Percentiles rank a stretch among this genome's conserved stretches.
These are phyloP conservation scores for Sphagnum tenellum DNA, from an alignment of 225 moss, liverwort and hornwort genomes.

Conservation along the genomic window DNA sequence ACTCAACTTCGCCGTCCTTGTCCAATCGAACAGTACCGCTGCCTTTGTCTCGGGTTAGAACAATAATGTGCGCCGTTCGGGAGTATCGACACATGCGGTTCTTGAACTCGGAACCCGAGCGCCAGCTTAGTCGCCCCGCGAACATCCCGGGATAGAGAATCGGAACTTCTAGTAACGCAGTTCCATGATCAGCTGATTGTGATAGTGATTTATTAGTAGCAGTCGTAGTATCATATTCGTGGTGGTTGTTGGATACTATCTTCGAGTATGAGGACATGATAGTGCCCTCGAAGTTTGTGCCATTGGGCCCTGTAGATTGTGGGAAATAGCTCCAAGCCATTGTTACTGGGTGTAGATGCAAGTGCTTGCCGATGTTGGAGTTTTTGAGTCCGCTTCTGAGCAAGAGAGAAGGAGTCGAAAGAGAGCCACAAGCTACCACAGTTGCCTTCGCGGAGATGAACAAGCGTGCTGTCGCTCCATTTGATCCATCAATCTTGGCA, in stretches of 20 bases:
- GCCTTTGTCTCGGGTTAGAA: constrained; percentile 52
- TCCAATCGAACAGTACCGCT: constrained; percentile 40
- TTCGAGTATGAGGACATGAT: constrained; percentile 34
- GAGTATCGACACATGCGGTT: constrained; percentile 53
- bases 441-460: constrained; percentile 20
- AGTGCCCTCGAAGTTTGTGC: constrained; percentile 41
- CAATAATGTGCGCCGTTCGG: constrained; percentile 49
- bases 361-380: constrained; percentile 32
- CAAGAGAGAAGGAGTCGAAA: constrained; percentile 33
- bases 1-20: constrained; percentile 8
- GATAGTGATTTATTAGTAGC: no score
- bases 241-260: constrained; percentile 12
- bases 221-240: constrained; percentile 4
- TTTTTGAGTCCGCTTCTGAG: constrained; percentile 36
- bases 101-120: constrained; percentile 55
- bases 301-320: constrained; percentile 7
- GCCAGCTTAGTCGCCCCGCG: constrained; percentile 54
- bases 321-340: constrained; percentile 47
- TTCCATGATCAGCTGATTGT: constrained; percentile 5
- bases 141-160: constrained; percentile 53
- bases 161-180: constrained; percentile 46
- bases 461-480: constrained; percentile 6
- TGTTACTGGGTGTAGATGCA: constrained; percentile 42
- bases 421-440: constrained; percentile 25
- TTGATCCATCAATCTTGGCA: constrained; percentile 14